Evolutionary conservation across 257 asterid species (phyloP), one percentile per base, ranked within the genome.

Genomic region (Nyctanthes arbortristis): DNA sequence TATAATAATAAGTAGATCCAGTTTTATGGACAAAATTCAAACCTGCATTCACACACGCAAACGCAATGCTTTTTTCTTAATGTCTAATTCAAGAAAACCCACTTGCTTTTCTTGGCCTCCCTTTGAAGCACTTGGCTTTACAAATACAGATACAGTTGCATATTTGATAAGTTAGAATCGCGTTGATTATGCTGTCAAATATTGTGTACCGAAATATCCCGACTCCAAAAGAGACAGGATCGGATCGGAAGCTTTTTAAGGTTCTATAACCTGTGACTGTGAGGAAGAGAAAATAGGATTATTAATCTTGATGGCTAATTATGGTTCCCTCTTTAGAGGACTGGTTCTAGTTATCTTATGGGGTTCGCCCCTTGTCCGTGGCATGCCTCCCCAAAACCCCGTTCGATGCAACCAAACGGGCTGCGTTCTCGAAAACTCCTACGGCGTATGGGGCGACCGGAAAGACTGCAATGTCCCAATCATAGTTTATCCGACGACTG

Each of bases 361-460:
- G 6, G 30, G 71, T 33, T 56, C 68, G 0, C 27, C 36, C 64
- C 71, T 60, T 31, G 65, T 36, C 27, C 24, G 52, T 31, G 84
- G 86, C 57, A 87, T 82, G 81, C 98, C 96, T 22, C 96, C 98
- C 14, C 80, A 72, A 28, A 78, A 84, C 75, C 96, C 98, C 6
- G 52, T 92, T 32, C 76, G 59, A 3, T 92, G 98, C 82, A 47
- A 64, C 75, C 73, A 67, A 61, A 31, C 79, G 11, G 87, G 84
- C 33, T 92, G 96, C 80, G 71, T 43, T 7, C 86, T 89, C 7
- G 60, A 62, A 68, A 92, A 92, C 70, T 74, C 96, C 40, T 89
- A 92, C 66, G 94, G 92, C 28, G 71, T 80, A 14, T 92, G 98
- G 96, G 76, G 80, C 0, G 96, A 92, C 73, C 70, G 92, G 37